These are phyloP conservation scores for Meripilus lineatus DNA, from an alignment of 1,284 basidiomycete genomes.

Conservation along the genomic window DNA sequence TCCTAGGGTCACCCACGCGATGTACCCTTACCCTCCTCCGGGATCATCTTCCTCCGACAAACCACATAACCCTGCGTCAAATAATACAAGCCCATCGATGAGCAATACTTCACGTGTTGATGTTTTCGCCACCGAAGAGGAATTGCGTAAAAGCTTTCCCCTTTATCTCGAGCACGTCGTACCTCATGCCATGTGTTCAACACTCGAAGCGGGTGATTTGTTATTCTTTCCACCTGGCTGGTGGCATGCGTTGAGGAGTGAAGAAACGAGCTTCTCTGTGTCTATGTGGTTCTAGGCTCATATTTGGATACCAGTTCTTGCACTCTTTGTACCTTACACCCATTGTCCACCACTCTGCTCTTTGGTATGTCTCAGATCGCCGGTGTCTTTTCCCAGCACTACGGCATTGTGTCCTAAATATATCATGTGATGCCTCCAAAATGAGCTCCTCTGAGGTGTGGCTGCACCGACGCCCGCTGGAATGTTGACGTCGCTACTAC, in stretches of 20 bases:
- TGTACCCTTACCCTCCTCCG: slow-evolving; percentile 44
- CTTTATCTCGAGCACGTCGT: slow-evolving; percentile 56
- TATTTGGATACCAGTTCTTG: no score
- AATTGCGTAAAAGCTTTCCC: slow-evolving; percentile 27
- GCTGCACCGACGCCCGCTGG: no score
- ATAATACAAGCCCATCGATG: slow-evolving; percentile 38
- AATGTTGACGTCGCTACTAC: no score
- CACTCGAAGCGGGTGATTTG: slow-evolving; percentile 77
- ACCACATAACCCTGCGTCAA: slow-evolving; percentile 34
- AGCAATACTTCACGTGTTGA: slow-evolving; percentile 67
- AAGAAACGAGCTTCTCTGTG: slow-evolving; percentile 71
- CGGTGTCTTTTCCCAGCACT: no score
- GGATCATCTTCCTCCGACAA: slow-evolving; percentile 9
- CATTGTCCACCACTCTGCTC: no score
- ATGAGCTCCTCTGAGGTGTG: no score
- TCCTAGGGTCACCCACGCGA: slow-evolving; percentile 46
- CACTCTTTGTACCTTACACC: no score
- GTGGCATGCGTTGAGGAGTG: slow-evolving; percentile 91
- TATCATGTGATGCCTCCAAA: no score
- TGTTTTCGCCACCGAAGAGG: slow-evolving; percentile 47
- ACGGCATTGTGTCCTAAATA: no score
- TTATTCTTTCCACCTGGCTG: slow-evolving; percentile 86
- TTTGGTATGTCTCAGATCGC: no score
- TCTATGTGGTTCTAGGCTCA: slow-evolving; percentile 74
- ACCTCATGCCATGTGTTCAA: slow-evolving; percentile 60